Percentiles rank a stretch among this genome's conserved stretches.
Evolutionary conservation across 1,284 basidiomycete genomes (phyloP).

Genomic region (Leucoagaricus sp.): DNA sequence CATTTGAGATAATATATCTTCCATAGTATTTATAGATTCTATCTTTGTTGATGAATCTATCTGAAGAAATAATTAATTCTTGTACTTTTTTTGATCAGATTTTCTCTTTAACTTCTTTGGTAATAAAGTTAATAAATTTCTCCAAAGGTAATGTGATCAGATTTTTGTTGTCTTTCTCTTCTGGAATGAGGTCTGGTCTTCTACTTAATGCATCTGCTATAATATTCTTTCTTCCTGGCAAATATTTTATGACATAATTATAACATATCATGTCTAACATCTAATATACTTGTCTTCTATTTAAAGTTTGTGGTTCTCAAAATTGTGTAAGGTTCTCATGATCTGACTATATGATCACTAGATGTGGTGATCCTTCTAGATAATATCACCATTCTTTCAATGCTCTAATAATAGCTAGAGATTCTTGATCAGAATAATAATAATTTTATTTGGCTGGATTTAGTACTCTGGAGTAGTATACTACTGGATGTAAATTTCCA

Average conservation of each 20-base stretch:
- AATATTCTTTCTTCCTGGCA: constrained; percentile 14
- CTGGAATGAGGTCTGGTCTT: constrained; percentile 18
- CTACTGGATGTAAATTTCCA: constrained; percentile 6
- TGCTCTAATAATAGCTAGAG: constrained; percentile 42
- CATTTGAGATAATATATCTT: too few species aligned
- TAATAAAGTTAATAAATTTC: too few species aligned
- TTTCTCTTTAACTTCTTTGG: too few species aligned
- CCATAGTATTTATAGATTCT: too few species aligned
- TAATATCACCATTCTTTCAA: constrained; percentile 42
- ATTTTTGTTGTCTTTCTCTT: constrained; percentile 22
- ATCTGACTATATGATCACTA: constrained; percentile 36
- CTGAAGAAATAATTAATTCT: too few species aligned
- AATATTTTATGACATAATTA: constrained; percentile 9
- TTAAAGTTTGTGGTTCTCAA: constrained; percentile 33
- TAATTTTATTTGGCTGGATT: constrained; percentile 40
- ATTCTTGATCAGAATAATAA: constrained; percentile 34
- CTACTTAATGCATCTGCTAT: constrained; percentile 20
- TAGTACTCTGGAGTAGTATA: constrained; percentile 29
- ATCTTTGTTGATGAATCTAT: too few species aligned
- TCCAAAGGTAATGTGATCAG: too few species aligned
- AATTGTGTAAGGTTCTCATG: constrained; percentile 48
- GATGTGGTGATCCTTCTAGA: constrained; percentile 25
- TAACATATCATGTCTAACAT: constrained; percentile 15
- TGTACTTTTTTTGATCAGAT: too few species aligned
- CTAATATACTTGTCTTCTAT: constrained; percentile 44